Conservation (phyloP, 2,329 filamentous ascomycete genomes). For the Meredithiella fracta region DNA sequence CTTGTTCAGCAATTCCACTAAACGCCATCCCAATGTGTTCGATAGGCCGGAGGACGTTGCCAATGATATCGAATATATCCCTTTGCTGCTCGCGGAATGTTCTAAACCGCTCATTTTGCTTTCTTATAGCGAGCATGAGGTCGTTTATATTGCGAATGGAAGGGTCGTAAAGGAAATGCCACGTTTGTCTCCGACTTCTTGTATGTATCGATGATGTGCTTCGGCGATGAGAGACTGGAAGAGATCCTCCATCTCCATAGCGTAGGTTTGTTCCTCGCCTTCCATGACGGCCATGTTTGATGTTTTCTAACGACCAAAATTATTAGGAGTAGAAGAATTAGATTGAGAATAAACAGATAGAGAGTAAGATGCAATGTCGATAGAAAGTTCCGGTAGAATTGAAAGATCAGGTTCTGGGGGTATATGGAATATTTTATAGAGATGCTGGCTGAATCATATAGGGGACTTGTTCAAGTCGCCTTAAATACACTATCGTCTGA, state of each 20-base stretch:
- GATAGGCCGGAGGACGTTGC: conserved; percentile 21
- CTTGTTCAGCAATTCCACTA: conserved; percentile 23
- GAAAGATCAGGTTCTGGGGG: background rate
- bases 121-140: conserved; percentile 10
- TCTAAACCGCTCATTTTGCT: conserved; percentile 14
- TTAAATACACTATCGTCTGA: too few species aligned
- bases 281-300: background rate
- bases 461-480: too few species aligned
- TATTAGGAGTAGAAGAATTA: background rate
- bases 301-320: too few species aligned
- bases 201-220: conserved; percentile 13
- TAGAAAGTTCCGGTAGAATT: background rate
- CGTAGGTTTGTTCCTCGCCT: background rate
- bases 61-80: conserved; percentile 14
- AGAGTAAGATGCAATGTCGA: background rate
- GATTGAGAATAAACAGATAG: background rate
- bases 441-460: too few species aligned
- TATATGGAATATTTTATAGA: too few species aligned
- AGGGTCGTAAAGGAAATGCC: conserved; percentile 9
- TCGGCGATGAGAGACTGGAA: conserved; percentile 14
- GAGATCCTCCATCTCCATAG: conserved; percentile 13
- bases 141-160: conserved; percentile 13
- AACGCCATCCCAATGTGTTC: conserved; percentile 26
- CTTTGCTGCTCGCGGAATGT: conserved; percentile 14
- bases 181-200: conserved; percentile 5